Conservation (phyloP, 2,329 filamentous ascomycete species). For the Westerdykella aurantiaca region DNA sequence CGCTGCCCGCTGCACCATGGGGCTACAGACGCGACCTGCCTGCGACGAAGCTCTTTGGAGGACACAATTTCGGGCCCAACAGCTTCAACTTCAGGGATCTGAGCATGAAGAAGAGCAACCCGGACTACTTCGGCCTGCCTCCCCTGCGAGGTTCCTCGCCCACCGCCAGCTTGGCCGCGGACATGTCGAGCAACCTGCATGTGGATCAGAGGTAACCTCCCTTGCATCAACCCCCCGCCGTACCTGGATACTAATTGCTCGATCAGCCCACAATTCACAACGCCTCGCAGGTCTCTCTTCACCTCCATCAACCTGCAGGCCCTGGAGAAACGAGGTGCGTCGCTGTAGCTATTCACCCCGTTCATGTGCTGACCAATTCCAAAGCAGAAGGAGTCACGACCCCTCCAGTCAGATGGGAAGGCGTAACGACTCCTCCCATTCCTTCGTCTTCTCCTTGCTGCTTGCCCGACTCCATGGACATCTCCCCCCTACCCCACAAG, state of each 20-base stretch:
- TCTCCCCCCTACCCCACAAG: constrained; percentile 86
- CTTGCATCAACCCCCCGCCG: constrained; percentile 19
- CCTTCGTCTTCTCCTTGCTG: constrained; percentile 75
- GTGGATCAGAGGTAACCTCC: constrained; percentile 79
- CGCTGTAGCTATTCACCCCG: constrained; percentile 5
- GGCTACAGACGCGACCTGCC: constrained; percentile 53
- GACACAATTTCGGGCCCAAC: constrained; percentile 54
- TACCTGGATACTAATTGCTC: constrained; percentile 36
- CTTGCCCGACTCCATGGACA: constrained; percentile 76
- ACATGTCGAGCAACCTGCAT: constrained; percentile 94
- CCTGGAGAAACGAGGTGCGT: constrained; percentile 54
- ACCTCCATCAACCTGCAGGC: constrained; percentile 62
- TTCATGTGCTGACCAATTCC: constrained; percentile 22
- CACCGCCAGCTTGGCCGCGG: constrained; percentile 81
- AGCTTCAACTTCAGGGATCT: constrained; percentile 72
- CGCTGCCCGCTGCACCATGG: constrained; percentile 53
- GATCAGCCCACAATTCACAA: constrained; percentile 71
- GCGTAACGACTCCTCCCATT: constrained; percentile 76
- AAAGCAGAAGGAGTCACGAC: constrained; percentile 40
- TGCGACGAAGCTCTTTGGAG: constrained; percentile 49
- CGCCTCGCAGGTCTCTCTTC: constrained; percentile 79
- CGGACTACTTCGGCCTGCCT: constrained; percentile 79
- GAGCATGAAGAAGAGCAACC: constrained; percentile 62
- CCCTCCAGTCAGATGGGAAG: constrained; percentile 50
- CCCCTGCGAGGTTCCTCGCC: constrained; percentile 80